These are phyloP conservation scores for Fusarium sp. DNA, from an alignment of 2,329 filamentous ascomycete genomes.

Conservation along the genomic window DNA sequence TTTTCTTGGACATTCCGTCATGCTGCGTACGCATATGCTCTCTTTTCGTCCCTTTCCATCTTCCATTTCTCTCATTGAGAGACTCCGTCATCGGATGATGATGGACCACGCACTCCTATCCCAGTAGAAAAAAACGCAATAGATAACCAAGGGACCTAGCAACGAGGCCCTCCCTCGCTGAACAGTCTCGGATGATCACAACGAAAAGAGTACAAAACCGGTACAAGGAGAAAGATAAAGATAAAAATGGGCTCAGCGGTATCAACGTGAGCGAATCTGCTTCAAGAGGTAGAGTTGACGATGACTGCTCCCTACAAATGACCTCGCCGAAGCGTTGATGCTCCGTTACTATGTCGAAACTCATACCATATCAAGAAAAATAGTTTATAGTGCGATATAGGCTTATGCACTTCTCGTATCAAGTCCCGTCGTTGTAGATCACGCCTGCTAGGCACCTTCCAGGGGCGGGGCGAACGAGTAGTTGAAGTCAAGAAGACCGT, in stretches of 20 bases:
- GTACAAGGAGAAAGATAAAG: conserved; percentile 11
- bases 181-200: conserved; percentile 35
- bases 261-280: conserved; percentile 10
- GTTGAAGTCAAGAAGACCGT: conserved; percentile 86
- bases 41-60: conserved; percentile 16
- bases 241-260: conserved; percentile 1
- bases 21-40: conserved; percentile 39
- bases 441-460: conserved; percentile 63
- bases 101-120: background rate
- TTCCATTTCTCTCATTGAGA: conserved; percentile 5
- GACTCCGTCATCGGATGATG: background rate
- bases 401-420: conserved; percentile 13
- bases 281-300: background rate
- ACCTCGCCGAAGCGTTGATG: conserved; percentile 10
- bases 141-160: background rate
- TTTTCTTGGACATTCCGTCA: conserved; percentile 37
- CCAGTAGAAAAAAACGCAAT: conserved; percentile 10
- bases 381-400: background rate
- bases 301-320: conserved; percentile 10
- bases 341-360: conserved; percentile 16
- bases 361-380: conserved; percentile 22
- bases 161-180: conserved; percentile 12
- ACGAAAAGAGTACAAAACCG: conserved; percentile 22
- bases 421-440: conserved; percentile 8
- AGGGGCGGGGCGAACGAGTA: conserved; percentile 73